phyloP scores from a whole-genome alignment of 2,329 filamentous ascomycete species.

The Lachnellula hyalina region DNA sequence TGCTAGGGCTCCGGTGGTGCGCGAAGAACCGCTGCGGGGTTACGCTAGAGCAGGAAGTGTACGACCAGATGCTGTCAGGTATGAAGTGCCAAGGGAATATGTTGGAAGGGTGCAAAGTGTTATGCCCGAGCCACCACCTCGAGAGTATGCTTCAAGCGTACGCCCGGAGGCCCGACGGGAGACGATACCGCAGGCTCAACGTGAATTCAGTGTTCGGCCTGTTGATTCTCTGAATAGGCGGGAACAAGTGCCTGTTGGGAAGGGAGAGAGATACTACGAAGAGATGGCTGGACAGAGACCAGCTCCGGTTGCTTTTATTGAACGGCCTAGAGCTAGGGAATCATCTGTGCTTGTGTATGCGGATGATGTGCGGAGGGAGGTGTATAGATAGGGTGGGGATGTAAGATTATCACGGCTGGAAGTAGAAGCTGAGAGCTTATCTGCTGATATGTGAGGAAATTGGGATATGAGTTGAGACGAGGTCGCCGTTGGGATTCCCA shows the following conservation, averaged over 20 bases:
- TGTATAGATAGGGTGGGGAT: constrained; percentile 24
- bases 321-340: constrained; percentile 27
- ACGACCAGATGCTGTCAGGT: constrained; percentile 42
- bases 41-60: constrained; percentile 47
- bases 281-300: constrained; percentile 9
- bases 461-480: no score
- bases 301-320: constrained; percentile 25
- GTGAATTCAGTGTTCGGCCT: constrained; percentile 29
- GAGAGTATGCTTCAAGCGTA: constrained; percentile 28
- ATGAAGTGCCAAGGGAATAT: constrained; percentile 36
- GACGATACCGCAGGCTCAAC: constrained; percentile 20
- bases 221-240: constrained; percentile 21
- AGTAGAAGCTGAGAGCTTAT: background rate
- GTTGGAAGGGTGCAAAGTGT: constrained; percentile 37
- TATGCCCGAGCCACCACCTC: constrained; percentile 35
- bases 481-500: no score
- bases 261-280: constrained; percentile 24
- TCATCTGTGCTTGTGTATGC: constrained; percentile 28
- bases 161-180: constrained; percentile 25
- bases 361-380: constrained; percentile 27
- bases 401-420: background rate
- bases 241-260: constrained; percentile 16
- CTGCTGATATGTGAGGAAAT: no score
- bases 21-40: constrained; percentile 42
- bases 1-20: constrained; percentile 16